phyloP scores from a whole-genome alignment of 2,329 filamentous ascomycete genomes.

The Pseudogymnoascus sp. region DNA sequence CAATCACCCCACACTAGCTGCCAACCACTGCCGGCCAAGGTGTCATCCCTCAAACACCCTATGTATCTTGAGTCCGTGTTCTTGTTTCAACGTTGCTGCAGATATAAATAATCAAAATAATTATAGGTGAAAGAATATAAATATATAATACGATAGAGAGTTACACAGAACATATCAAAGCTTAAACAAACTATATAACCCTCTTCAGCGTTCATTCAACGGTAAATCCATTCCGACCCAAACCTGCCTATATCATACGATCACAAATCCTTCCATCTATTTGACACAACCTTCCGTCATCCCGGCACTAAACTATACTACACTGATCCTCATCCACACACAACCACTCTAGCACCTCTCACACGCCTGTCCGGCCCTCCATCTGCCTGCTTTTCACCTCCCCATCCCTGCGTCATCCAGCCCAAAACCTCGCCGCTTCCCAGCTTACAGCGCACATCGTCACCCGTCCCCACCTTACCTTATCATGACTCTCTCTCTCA shows the following conservation, averaged over 20 bases:
- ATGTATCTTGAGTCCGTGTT: background rate
- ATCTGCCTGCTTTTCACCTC: background rate
- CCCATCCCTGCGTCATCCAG: conserved; percentile 4
- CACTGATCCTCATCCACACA: background rate
- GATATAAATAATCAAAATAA: background rate
- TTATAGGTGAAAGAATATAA: background rate
- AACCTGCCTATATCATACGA: background rate
- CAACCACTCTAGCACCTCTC: background rate
- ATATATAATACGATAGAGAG: background rate
- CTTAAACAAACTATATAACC: background rate
- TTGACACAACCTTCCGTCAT: conserved; percentile 6
- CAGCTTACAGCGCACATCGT: background rate
- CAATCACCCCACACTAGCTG: background rate
- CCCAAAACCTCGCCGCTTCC: background rate
- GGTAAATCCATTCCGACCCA: background rate
- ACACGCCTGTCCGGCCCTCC: conserved; percentile 3
- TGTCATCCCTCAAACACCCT: conserved; percentile 4
- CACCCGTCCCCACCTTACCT: background rate
- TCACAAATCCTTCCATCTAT: background rate
- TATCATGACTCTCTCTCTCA: conserved; percentile 6
- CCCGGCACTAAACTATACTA: background rate
- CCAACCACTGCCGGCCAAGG: background rate
- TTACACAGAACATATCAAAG: background rate
- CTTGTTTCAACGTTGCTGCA: background rate
- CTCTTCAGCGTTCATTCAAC: background rate